Evolutionary conservation across 345 rosid genomes (phyloP).

Genomic region (Firmiana major): DNA sequence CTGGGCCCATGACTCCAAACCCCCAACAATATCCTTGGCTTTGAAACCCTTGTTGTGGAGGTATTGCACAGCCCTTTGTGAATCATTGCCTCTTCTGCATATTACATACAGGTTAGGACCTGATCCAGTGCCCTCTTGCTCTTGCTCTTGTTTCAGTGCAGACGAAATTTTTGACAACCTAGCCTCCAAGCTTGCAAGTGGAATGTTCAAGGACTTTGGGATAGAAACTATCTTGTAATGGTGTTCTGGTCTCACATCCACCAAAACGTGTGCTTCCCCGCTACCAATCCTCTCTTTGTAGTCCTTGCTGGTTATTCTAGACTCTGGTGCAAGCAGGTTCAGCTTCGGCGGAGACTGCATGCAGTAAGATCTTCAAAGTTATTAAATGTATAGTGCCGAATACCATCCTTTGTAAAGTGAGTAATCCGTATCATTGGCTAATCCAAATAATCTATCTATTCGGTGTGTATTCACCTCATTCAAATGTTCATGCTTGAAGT

Average conservation of each 20-base stretch:
- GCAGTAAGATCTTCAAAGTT: neutral
- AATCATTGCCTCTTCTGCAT: conserved; percentile 92
- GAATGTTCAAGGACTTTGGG: conserved; percentile 70
- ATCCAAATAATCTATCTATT: too few relatives aligned
- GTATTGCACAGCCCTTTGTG: conserved; percentile 81
- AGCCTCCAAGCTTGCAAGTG: conserved; percentile 56
- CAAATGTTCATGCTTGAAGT: too few relatives aligned
- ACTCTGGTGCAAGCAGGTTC: conserved; percentile 49
- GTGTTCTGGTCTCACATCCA: conserved; percentile 85
- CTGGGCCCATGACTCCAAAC: conserved; percentile 71
- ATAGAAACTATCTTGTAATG: conserved; percentile 85
- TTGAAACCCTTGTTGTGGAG: conserved; percentile 56
- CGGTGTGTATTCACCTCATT: too few relatives aligned
- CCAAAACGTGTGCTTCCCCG: conserved; percentile 46
- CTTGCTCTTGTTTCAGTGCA: conserved; percentile 51
- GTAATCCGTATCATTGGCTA: neutral
- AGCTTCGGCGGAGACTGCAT: conserved; percentile 54
- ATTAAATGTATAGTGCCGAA: neutral
- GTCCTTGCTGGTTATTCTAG: conserved; percentile 64
- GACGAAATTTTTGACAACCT: conserved; percentile 59
- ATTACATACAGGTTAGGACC: conserved; percentile 51
- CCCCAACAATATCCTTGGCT: conserved; percentile 80
- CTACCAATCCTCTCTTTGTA: conserved; percentile 42
- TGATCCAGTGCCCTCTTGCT: conserved; percentile 17
- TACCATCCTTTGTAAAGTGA: neutral